Evolutionary conservation across 129 eudicot species (phyloP), one percentile per base, ranked within the genome.

Genomic region (Dittrichia graveolens): DNA sequence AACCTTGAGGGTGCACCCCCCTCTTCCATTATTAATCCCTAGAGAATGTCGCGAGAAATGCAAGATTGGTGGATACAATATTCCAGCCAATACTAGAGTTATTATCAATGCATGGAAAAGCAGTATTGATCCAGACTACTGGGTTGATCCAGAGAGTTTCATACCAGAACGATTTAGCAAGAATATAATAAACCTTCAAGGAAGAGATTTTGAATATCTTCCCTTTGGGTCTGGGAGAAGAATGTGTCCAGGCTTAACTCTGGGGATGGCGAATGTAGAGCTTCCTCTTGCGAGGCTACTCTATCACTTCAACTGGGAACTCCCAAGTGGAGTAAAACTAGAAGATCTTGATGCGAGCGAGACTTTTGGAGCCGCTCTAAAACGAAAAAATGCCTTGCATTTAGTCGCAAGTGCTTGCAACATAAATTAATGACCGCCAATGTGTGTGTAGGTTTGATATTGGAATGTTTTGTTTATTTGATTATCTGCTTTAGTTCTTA

Each of bases 1-100:
- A 55, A 55, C 61, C 38, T 18, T 55, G 61, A 18, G 61, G 61
- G 7, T 55, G 61, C 61, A 55, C 37, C 61, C 61, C 8, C 61
- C 61, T 55, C 5, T 55, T 7, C 61, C 61, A 2, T 55, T 52
- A 31, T 52, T 55, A 55, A 5, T 55, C 5, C 61, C 61, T 19
- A 19, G 61, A 19, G 61, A 55, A 38, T 55, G 61, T 55, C 61
- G 61, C 4, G 61, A 55, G 19, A 19, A 55, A 5, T 55, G 61
- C 12, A 6, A 55, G 37, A 55, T 55, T 18, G 61, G 61, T 55
- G 61, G 61, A 7, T 55, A 55, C 19, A 18, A 18, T 7, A 55
- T 55, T 55, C 38, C 38, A 0, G 61, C 19, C 5, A 8, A 8
- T 18, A 55, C 61, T 0, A 55, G 19, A 55, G 12, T 55, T 3